A percentile compares a stretch with the other conserved stretches of the same genome.
These are phyloP conservation scores for Barnettozyma siamensis DNA, from an alignment of 805 yeast species.

Conservation along the genomic window DNA sequence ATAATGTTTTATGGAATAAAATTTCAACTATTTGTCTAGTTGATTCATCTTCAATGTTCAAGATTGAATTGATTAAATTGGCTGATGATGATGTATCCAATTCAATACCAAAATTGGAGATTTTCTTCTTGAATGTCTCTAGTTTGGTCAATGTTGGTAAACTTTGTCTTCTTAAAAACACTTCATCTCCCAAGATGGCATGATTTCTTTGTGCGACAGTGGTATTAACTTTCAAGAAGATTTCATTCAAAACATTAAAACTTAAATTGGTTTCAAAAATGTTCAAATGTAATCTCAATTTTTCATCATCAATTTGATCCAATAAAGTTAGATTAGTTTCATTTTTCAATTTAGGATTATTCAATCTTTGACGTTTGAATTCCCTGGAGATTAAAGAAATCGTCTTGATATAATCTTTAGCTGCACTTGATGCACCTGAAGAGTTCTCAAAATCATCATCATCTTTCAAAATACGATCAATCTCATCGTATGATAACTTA, in stretches of 20 bases:
- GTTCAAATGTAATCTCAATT: conserved; percentile 64
- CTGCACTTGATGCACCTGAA: conserved; percentile 40
- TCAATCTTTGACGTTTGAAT: conserved; percentile 62
- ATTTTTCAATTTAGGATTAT: conserved; percentile 41
- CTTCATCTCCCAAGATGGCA: conserved; percentile 69
- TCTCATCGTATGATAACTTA: conserved; percentile 45
- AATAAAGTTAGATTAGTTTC: conserved; percentile 53
- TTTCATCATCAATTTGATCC: conserved; percentile 83
- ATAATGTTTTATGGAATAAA: conserved; percentile 71
- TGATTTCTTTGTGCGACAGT: conserved; percentile 80
- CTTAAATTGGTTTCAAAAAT: conserved; percentile 59
- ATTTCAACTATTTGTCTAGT: conserved; percentile 74
- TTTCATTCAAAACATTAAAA: conserved; percentile 60
- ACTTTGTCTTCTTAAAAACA: conserved; percentile 82
- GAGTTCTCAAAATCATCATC: background rate
- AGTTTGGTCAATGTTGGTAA: conserved; percentile 78
- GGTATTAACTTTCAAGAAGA: conserved; percentile 72
- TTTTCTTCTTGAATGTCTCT: conserved; percentile 70
- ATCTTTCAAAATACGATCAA: conserved; percentile 44
- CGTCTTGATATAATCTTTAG: conserved; percentile 60
- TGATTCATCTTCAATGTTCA: conserved; percentile 53
- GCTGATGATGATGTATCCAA: conserved; percentile 74
- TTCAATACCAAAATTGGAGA: conserved; percentile 56
- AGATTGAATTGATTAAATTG: conserved; percentile 64
- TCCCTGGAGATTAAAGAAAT: conserved; percentile 60